A percentile compares a stretch with the other conserved stretches of the same genome.
Conservation (phyloP, 2,329 filamentous ascomycete genomes). For the Polytolypa hystricis region DNA sequence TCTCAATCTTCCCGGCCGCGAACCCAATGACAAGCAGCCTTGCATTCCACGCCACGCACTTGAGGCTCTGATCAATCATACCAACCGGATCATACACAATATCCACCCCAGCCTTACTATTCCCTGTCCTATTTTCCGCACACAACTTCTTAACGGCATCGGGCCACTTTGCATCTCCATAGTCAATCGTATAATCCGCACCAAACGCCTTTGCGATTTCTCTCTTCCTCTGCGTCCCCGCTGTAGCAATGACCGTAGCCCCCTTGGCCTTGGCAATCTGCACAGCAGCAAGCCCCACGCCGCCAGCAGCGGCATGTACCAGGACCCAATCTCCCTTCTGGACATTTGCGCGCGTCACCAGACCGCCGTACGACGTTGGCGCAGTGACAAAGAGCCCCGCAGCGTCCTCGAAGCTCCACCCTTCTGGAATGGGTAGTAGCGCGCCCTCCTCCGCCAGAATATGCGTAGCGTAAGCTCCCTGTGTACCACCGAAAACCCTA, state of each 20-base stretch:
- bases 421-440: conserved; percentile 62
- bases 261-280: conserved; percentile 89
- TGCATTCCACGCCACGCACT: conserved; percentile 90
- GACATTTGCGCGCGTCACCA: conserved; percentile 67
- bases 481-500: conserved; percentile 73
- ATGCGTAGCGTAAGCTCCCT: conserved; percentile 77
- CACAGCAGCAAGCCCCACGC: conserved; percentile 81
- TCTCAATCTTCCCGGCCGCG: conserved; percentile 76
- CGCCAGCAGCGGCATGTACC: conserved; percentile 84
- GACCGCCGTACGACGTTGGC: conserved; percentile 74
- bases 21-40: conserved; percentile 82
- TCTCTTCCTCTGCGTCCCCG: conserved; percentile 68
- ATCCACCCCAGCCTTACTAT: conserved; percentile 60
- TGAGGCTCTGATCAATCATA: conserved; percentile 73
- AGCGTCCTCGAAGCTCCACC: conserved; percentile 75
- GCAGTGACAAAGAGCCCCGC: conserved; percentile 86
- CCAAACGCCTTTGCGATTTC: conserved; percentile 69
- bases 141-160: conserved; percentile 60
- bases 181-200: conserved; percentile 74
- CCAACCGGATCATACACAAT: conserved; percentile 94
- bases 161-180: conserved; percentile 58
- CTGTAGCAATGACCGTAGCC: conserved; percentile 86
- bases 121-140: conserved; percentile 46
- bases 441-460: conserved; percentile 55
- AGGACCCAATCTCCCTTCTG: conserved; percentile 76